Base-by-base conservation (phyloP, 495 filamentous ascomycete genomes). In the Stereocaulon alpinum region DNA sequence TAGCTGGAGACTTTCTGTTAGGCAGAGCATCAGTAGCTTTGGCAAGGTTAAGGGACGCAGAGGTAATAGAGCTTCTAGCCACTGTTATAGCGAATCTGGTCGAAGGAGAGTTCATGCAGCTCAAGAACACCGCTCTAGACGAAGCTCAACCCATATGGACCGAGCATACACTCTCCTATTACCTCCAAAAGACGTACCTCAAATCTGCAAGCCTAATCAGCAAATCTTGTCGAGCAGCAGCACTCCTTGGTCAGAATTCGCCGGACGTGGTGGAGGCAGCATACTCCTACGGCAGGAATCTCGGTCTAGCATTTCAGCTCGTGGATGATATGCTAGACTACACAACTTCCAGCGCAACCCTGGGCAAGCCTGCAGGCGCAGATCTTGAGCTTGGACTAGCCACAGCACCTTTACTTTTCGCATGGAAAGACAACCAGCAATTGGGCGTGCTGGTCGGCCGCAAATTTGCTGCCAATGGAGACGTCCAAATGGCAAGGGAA, bases 311-410 rank as follows among this genome's bases (percentile, higher is more conserved):
- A 2, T 98, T 98, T 74, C 93, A 98, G 76, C 76, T 98, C n/a
- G 91, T 98, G 12, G 93, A 98, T 65, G 93, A 98, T 69, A 88
- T 98, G 87, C 77, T 98, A 65, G 93, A 98, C 74, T 98, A 96
- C 69, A 96, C 93, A 0, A 80, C 91, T 48, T 88, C 78, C 29
- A 88, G 80, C 42, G 79, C 82, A 32, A 89, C 96, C 70, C 76
- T 98, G 34, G 93, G 93, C 50, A 98, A 98, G 70, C 91, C 94
- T 0, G 87, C 91, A 9, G 94, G 91, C 30, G 94, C 94, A 17
- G 93, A 98, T 73, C 71, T 98, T 58, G 89, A 96, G 70, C 78
- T 98, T 22, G 93, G 93, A 9, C 77, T 98, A 54, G 93, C 94
- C 9, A 98, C 93, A n/a, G 93, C 93, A 5, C 93, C 93, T 10